Conservation (phyloP, 495 filamentous ascomycete species). For the Lineolata rhizophorae region DNA sequence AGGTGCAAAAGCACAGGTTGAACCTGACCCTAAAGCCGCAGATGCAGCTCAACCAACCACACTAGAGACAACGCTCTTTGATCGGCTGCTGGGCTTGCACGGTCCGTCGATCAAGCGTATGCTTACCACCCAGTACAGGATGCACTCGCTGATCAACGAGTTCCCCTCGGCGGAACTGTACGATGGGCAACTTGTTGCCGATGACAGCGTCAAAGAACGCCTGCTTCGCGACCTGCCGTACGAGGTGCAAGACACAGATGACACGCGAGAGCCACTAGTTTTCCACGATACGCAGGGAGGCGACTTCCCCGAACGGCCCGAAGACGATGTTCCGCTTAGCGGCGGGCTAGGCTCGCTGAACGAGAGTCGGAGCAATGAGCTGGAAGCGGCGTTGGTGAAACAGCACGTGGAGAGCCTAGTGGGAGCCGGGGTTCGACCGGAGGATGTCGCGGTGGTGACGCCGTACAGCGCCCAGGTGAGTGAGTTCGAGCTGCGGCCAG, state of each 20-base stretch:
- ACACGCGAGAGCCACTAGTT: conserved; percentile 68
- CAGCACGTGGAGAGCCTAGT: conserved; percentile 53
- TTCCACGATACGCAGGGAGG: conserved; percentile 96
- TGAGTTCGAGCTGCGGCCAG: conserved; percentile 1
- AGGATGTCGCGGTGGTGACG: conserved; percentile 83
- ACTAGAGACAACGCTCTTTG: conserved; percentile 78
- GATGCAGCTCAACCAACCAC: no score
- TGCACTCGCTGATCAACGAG: conserved; percentile 88
- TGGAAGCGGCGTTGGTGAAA: conserved; percentile 65
- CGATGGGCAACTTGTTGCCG: conserved; percentile 55
- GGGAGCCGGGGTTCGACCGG: conserved; percentile 51
- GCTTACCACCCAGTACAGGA: conserved; percentile 95
- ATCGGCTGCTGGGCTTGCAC: conserved; percentile 63
- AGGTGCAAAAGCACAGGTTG: conserved; percentile 2
- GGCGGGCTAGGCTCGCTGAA: conserved; percentile 29
- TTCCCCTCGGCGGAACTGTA: conserved; percentile 87
- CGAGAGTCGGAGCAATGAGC: conserved; percentile 85
- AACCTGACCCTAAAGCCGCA: conserved; percentile 5
- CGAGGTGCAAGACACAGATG: conserved; percentile 57
- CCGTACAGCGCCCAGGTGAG: conserved; percentile 84
- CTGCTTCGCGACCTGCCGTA: conserved; percentile 64
- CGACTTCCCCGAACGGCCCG: conserved; percentile 49
- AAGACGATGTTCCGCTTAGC: conserved; percentile 22
- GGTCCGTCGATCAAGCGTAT: conserved; percentile 72
- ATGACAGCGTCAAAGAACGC: conserved; percentile 48